These are phyloP conservation scores for Sporisorium scitamineum DNA, from an alignment of 1,284 basidiomycete species.

Conservation along the genomic window DNA sequence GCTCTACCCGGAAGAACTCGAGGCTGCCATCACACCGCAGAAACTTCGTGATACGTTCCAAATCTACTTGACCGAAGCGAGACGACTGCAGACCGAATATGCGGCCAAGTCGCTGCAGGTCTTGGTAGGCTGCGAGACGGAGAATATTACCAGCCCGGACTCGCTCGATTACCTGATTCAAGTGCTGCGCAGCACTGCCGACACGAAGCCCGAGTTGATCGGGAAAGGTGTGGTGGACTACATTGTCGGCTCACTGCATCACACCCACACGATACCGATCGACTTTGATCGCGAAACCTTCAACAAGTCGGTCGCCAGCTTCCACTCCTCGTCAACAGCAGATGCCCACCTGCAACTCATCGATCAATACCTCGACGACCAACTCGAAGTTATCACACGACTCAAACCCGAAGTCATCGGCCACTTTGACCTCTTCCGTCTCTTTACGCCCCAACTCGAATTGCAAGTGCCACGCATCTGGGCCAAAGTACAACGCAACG, in stretches of 20 bases:
- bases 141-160: slow-evolving; percentile 81
- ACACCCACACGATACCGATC: slow-evolving; percentile 87
- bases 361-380: slow-evolving; percentile 59
- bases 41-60: slow-evolving; percentile 76
- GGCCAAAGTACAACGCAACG: slow-evolving; percentile 80
- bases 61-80: slow-evolving; percentile 80
- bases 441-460: slow-evolving; percentile 73
- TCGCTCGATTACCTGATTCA: slow-evolving; percentile 72
- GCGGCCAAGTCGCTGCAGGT: slow-evolving; percentile 74
- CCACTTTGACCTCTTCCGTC: slow-evolving; percentile 79
- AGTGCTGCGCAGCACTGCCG: slow-evolving; percentile 71
- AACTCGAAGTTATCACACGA: slow-evolving; percentile 67
- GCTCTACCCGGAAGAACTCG: slow-evolving; percentile 90
- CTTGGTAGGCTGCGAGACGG: slow-evolving; percentile 92
- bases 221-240: slow-evolving; percentile 77
- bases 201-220: slow-evolving; percentile 21
- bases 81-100: slow-evolving; percentile 75
- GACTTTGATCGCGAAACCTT: slow-evolving; percentile 87
- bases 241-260: slow-evolving; percentile 92
- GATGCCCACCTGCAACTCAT: slow-evolving; percentile 39
- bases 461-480: slow-evolving; percentile 73
- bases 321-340: slow-evolving; percentile 50
- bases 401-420: slow-evolving; percentile 90
- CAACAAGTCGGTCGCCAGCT: slow-evolving; percentile 74
- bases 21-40: slow-evolving; percentile 71